Percentiles rank a stretch among this genome's conserved stretches.
Evolutionary conservation across 129 eudicot genomes (phyloP).

Genomic region (Helichrysum umbraculigerum): DNA sequence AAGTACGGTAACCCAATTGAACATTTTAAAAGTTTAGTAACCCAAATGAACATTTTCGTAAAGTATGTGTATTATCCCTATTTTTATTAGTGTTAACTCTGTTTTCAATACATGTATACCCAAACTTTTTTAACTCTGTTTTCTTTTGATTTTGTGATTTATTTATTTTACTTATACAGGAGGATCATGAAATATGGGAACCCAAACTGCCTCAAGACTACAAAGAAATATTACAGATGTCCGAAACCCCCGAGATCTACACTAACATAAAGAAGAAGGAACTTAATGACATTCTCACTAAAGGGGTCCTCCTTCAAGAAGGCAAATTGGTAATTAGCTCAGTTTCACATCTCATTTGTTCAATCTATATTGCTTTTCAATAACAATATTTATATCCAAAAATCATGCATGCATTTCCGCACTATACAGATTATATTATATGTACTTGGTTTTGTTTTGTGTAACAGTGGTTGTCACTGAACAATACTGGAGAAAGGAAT

Average conservation of each 20-base stretch:
- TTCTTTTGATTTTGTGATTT: no score
- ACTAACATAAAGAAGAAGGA: neutral
- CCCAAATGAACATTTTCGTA: no score
- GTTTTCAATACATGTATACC: neutral
- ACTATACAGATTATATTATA: neutral
- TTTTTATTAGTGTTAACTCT: no score
- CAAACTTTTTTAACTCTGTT: neutral
- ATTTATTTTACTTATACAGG: no score
- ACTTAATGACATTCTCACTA: neutral
- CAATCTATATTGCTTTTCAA: neutral
- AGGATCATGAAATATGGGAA: constrained; percentile 8
- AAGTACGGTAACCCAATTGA: no score
- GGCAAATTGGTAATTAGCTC: neutral
- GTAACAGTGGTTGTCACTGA: neutral
- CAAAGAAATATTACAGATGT: neutral
- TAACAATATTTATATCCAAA: no score
- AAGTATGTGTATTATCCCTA: no score
- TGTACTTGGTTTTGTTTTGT: neutral
- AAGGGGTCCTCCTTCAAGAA: neutral
- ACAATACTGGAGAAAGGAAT: neutral
- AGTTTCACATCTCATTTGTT: neutral
- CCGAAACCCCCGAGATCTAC: neutral
- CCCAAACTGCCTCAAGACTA: neutral
- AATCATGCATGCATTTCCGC: no score
- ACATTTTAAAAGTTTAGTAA: no score